Base-by-base conservation (phyloP, 2,329 filamentous ascomycete species). In the Zymoseptoria ardabiliae region DNA sequence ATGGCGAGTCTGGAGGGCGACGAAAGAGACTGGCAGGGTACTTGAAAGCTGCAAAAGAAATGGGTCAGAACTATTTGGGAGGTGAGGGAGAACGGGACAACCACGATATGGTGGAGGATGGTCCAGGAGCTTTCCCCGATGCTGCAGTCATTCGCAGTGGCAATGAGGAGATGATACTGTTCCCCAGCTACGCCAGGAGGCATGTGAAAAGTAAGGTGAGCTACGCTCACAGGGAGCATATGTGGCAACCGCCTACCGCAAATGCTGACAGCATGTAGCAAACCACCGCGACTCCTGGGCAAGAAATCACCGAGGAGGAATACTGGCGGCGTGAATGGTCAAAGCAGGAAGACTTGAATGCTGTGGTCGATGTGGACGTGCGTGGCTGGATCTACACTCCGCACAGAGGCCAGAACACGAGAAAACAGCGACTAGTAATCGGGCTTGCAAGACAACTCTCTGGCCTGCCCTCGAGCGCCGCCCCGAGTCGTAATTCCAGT, bases 381-480 rank as follows among this genome's bases (percentile, higher is more conserved):
- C 83, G 93, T 66, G 94, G 94, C 13, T 99, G 95, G 94, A 84
- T 97, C 55, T 99, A 96, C 73, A 85, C 86, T 48, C 93, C 93
- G 19, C 90, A 93, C 69, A 82, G 82, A 65, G 91, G 91, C 0
- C 91, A 90, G 3, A 86, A 97, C 82, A 93, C 85, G 23, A 83
- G 92, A 66, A 91, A 91, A 69, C 95, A 97, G 69, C 84, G 94
- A 45, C 79, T 97, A 61, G 79, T 97, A 68, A 85, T 99, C 57
- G 90, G 92, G 0, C 79, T 97, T 22, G 93, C 93, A 13, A 83
- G 92, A 56, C 88, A 94, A 68, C 77, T 99, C 50, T 96, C 91
- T 67, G 94, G 94, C 0, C 85, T 99, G 41, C 88, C 91, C 28
- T 83, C 87, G 3, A 73, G 50, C 61, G 71, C 69, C 11, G 68